Conservation (phyloP, 176 grass and related monocot species). For the Zoysia japonica region DNA sequence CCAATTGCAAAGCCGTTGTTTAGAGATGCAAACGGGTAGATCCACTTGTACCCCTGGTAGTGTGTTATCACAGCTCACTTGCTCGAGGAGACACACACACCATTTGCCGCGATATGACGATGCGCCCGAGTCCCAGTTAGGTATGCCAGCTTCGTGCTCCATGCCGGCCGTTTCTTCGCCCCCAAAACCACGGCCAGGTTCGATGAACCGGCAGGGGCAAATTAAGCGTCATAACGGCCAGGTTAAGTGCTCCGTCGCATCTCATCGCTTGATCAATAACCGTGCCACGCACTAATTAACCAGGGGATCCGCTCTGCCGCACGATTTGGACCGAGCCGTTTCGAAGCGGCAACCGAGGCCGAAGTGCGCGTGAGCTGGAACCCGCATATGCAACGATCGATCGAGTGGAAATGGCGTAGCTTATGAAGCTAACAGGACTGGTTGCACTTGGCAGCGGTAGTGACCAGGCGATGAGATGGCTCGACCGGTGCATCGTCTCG, state of each 20-base stretch:
- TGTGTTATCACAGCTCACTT: background rate
- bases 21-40: too few relatives aligned
- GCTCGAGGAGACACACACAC: background rate
- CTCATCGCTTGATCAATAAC: background rate
- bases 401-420: background rate
- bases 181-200: background rate
- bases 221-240: background rate
- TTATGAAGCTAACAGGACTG: background rate
- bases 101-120: too few relatives aligned
- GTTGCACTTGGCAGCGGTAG: background rate
- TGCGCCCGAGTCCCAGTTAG: background rate
- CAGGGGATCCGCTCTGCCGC: background rate
- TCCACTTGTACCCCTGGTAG: too few relatives aligned
- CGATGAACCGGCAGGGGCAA: background rate
- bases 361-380: conserved; percentile 6
- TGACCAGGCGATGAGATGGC: background rate
- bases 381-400: background rate
- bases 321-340: background rate
- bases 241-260: background rate
- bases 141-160: background rate
- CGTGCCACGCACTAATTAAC: background rate
- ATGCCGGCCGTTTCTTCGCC: background rate
- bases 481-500: background rate
- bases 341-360: background rate
- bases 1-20: background rate